Evolutionary conservation across 768 basidiomycete genomes (phyloP).

Genomic region (Pleurotus platypus): DNA sequence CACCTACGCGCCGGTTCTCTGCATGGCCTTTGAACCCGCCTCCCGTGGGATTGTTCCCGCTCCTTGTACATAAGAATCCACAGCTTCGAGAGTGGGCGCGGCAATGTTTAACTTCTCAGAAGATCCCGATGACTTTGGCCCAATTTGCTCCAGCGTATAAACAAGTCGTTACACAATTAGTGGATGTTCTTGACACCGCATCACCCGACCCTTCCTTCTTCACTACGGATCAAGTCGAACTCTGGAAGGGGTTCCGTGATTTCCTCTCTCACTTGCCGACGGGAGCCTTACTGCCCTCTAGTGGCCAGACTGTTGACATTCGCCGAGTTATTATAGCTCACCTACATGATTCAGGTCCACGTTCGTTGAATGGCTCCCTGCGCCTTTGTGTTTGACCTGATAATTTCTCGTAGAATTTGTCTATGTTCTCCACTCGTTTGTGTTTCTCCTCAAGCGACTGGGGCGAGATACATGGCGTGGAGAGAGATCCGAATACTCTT

Average conservation of each 20-base stretch:
- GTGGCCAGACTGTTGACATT: conserved; percentile 35
- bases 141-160: conserved; percentile 47
- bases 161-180: conserved; percentile 38
- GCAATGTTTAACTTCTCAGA: conserved; percentile 31
- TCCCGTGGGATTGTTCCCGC: conserved; percentile 57
- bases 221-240: conserved; percentile 32
- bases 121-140: conserved; percentile 41
- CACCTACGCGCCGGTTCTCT: conserved; percentile 31
- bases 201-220: conserved; percentile 16
- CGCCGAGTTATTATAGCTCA: conserved; percentile 58
- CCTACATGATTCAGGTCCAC: conserved; percentile 52
- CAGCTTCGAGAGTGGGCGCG: conserved; percentile 60
- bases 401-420: conserved; percentile 45
- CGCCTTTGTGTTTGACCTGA: conserved; percentile 9
- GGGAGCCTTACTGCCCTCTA: conserved; percentile 29
- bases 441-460: conserved; percentile 56
- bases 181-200: conserved; percentile 22
- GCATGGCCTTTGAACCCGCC: conserved; percentile 58
- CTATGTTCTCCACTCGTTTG: conserved; percentile 54
- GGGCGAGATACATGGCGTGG: conserved; percentile 61
- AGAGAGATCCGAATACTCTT: conserved; percentile 70
- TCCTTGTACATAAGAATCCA: conserved; percentile 47
- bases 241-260: conserved; percentile 49
- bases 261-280: conserved; percentile 55
- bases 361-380: conserved; percentile 38